Percentiles rank a stretch among this genome's conserved stretches.
These are phyloP conservation scores for Caryopteris hybrid DNA, from an alignment of 305 asterid genomes.

Conservation along the genomic window DNA sequence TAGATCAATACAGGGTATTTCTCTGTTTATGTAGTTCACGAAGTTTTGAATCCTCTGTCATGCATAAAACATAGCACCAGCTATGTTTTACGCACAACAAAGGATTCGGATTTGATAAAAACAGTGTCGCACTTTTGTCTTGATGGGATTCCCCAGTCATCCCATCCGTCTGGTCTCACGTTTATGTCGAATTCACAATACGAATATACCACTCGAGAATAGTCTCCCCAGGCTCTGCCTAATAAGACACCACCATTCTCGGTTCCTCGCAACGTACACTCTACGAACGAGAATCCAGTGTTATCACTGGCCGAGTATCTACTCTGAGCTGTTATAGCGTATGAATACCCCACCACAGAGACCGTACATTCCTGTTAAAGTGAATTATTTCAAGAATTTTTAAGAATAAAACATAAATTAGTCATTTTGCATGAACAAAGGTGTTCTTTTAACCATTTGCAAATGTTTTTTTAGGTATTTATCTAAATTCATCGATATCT, in stretches of 20 bases:
- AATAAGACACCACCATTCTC: slow-evolving; percentile 24
- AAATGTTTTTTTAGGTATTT: too few species aligned
- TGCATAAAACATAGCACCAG: too few species aligned
- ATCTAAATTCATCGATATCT: too few species aligned
- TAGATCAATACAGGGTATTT: too few species aligned
- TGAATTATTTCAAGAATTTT: too few species aligned
- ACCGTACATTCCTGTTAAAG: slow-evolving; percentile 43
- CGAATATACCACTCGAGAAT: slow-evolving; percentile 43
- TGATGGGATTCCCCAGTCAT: slow-evolving; percentile 33
- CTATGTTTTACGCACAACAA: too few species aligned
- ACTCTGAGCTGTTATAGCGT: slow-evolving; percentile 58
- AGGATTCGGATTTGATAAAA: too few species aligned
- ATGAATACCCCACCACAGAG: slow-evolving; percentile 32
- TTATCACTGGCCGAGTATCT: slow-evolving; percentile 33
- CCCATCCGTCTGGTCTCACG: slow-evolving; percentile 55
- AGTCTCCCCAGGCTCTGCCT: slow-evolving; percentile 79
- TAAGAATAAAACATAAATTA: too few species aligned
- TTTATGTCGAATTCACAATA: slow-evolving; percentile 34
- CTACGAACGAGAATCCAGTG: slow-evolving; percentile 57
- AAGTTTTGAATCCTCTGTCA: too few species aligned
- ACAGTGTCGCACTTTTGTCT: slow-evolving; percentile 30
- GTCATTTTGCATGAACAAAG: too few species aligned
- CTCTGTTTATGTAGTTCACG: too few species aligned
- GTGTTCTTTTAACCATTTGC: too few species aligned
- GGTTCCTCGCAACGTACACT: slow-evolving; percentile 40